Base-by-base conservation (phyloP, 176 grass and related monocot genomes). In the Phoenix roebelenii region DNA sequence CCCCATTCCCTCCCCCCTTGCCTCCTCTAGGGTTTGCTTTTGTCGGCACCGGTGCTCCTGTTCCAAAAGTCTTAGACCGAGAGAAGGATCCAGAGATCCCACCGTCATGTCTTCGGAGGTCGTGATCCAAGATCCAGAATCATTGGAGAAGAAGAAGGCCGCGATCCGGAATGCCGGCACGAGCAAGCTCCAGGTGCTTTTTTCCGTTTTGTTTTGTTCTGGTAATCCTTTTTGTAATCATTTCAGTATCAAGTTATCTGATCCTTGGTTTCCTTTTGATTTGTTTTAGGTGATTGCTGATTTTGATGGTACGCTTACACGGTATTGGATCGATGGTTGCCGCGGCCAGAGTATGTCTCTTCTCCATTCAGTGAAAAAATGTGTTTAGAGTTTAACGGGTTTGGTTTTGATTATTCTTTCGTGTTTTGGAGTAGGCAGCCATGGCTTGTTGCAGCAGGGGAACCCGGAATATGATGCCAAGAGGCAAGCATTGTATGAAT, bases 221-320 rank as follows among this genome's bases (percentile, higher is more conserved):
- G 0, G 55, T 4, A 19, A 51, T 15, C 16, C 23, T 65, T 16
- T 25, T 64, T 57, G 5, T 15, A 14, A 15, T 24, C 15, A 23
- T 15, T 22, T 49, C 18, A 50, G 20, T 22, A 16, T 52, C 17
- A 5, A 22, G 5, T 16, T 54, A 28, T 28, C 16, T 22, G 16
- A 18, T 25, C 15, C 30, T 35, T 55, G 0, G 17, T 24, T 52
- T 54, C 6, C 18, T 18, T 29, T 5, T 1, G 5, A 12, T 20
- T 22, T 66, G 51, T 26, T 52, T 70, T 50, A 97, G 92, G 84
- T 97, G 19, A 97, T 97, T 70, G 87, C 92, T 1, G 92, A 97
- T 65, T 97, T 97, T 72, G 92, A 97, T 50, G 92, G 87, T 10
- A 97, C 87, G 26, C 86, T 97, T 23, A 88, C 87, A 35, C 80